Evolutionary conservation across 345 rosid genomes (phyloP).

Genomic region (Aquilaria yunnanensis): DNA sequence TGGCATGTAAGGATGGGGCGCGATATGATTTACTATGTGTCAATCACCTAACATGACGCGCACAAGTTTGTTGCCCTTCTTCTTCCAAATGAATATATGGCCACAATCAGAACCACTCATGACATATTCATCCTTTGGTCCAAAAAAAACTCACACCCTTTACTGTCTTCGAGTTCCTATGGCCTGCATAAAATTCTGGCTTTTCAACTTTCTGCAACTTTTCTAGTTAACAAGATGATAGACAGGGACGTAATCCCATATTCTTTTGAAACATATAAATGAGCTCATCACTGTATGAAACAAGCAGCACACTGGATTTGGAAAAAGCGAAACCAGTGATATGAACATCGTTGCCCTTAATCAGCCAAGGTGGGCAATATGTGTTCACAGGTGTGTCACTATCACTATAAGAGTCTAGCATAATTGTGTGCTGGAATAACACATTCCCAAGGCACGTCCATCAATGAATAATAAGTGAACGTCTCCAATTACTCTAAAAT

Average conservation of each 20-base stretch:
- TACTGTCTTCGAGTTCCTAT: conserved; percentile 49
- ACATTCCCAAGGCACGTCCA: no score
- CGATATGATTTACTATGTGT: conserved; percentile 47
- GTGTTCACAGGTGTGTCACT: conserved; percentile 38
- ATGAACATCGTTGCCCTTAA: conserved; percentile 29
- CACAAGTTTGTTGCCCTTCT: conserved; percentile 45
- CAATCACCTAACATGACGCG: conserved; percentile 52
- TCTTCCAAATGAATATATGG: conserved; percentile 59
- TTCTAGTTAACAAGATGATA: conserved; percentile 25
- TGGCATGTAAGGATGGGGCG: conserved; percentile 46
- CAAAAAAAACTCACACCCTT: conserved; percentile 56
- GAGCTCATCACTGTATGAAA: conserved; percentile 58
- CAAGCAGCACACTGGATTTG: conserved; percentile 42
- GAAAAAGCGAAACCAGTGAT: conserved; percentile 58
- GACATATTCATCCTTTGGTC: conserved; percentile 60
- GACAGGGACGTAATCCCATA: conserved; percentile 44
- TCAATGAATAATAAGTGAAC: no score
- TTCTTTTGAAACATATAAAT: conserved; percentile 42
- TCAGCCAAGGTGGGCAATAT: conserved; percentile 41
- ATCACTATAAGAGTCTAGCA: conserved; percentile 30
- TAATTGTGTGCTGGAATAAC: no score
- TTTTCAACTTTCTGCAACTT: conserved; percentile 31
- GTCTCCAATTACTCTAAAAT: no score
- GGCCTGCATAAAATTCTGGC: conserved; percentile 44
- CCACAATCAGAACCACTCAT: conserved; percentile 64